phyloP scores from a whole-genome alignment of 768 basidiomycete genomes.

The Suillus luteus region DNA sequence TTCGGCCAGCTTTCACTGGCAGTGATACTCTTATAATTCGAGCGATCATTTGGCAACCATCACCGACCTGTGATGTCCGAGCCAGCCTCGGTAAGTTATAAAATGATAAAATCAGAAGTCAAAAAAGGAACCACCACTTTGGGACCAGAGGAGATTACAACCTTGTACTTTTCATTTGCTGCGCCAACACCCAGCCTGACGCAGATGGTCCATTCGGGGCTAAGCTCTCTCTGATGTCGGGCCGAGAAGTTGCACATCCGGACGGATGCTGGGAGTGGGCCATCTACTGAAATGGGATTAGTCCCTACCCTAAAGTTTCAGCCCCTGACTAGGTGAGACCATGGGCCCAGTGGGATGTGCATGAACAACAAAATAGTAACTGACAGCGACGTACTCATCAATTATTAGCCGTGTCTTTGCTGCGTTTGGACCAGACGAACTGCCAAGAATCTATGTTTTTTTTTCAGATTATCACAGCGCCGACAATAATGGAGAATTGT shows the following conservation, averaged over 20 bases:
- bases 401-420: neutral
- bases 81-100: neutral
- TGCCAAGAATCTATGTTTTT: neutral
- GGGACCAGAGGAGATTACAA: conserved; percentile 31
- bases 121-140: neutral
- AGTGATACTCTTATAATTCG: neutral
- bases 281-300: neutral
- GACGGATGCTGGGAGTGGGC: neutral
- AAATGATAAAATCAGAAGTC: neutral
- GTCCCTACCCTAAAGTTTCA: neutral
- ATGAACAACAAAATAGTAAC: neutral
- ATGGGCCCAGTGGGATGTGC: neutral
- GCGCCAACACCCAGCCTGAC: conserved; percentile 65
- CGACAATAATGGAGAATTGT: neutral
- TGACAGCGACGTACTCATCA: neutral
- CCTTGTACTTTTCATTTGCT: conserved; percentile 84
- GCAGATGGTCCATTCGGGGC: conserved; percentile 77
- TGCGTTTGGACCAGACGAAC: neutral
- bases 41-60: neutral
- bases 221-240: neutral
- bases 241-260: neutral
- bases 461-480: too few species aligned
- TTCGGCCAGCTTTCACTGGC: neutral
- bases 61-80: neutral
- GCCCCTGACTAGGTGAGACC: neutral